Evolutionary conservation across 1,284 basidiomycete species (phyloP).

Genomic region (Microbotryum silenes-acaulis): DNA sequence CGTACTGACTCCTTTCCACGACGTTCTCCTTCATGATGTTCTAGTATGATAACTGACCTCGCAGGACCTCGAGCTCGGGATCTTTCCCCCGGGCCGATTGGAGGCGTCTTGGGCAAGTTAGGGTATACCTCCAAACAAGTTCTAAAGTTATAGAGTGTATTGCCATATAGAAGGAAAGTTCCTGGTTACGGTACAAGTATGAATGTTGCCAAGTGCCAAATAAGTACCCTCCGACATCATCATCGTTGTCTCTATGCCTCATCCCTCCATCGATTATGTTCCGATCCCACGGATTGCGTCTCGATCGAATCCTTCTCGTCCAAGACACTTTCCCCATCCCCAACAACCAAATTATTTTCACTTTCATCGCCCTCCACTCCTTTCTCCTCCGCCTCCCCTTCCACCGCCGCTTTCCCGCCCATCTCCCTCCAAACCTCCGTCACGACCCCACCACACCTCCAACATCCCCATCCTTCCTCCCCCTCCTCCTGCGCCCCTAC

Average conservation of each 20-base stretch:
- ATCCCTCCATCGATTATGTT: background rate
- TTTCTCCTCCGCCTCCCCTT: background rate
- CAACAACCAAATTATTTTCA: background rate
- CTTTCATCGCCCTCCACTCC: background rate
- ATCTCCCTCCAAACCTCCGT: slow-evolving; percentile 13
- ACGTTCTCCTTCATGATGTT: background rate
- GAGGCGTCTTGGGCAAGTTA: slow-evolving; percentile 58
- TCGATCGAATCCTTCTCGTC: background rate
- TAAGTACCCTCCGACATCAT: background rate
- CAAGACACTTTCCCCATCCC: background rate
- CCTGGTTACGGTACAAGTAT: background rate
- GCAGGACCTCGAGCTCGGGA: slow-evolving; percentile 68
- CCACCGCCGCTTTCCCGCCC: background rate
- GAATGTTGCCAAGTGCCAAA: background rate
- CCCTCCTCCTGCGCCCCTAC: slow-evolving; percentile 23
- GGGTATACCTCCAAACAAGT: slow-evolving; percentile 58
- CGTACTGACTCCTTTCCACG: slow-evolving; percentile 7
- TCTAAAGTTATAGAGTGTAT: slow-evolving; percentile 52
- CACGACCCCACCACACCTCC: slow-evolving; percentile 28
- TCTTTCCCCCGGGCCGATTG: slow-evolving; percentile 61
- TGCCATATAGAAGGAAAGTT: too few species aligned
- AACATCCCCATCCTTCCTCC: slow-evolving; percentile 27
- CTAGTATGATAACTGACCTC: slow-evolving; percentile 63
- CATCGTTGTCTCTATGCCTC: background rate
- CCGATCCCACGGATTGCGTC: background rate